phyloP scores from a whole-genome alignment of 1,284 basidiomycete genomes.

The Apiotrichum laibachii region DNA sequence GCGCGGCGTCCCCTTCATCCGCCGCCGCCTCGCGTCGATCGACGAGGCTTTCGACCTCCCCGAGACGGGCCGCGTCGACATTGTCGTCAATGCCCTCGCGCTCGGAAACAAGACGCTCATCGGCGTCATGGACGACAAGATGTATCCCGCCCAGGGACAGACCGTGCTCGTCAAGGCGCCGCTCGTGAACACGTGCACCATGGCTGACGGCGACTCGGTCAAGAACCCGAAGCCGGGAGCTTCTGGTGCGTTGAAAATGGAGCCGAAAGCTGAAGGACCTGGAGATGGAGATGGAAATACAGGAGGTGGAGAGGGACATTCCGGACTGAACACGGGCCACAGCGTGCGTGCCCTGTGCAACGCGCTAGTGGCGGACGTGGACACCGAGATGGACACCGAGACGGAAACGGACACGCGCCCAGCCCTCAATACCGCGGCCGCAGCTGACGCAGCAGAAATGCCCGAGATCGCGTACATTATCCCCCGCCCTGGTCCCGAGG shows the following conservation, averaged over 20 bases:
- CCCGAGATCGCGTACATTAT: conserved; percentile 49
- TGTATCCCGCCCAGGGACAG: conserved; percentile 48
- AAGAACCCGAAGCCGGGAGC: background rate
- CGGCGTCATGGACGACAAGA: conserved; percentile 46
- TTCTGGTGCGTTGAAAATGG: conserved; percentile 6
- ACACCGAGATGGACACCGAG: background rate
- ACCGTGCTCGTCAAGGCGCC: conserved; percentile 46
- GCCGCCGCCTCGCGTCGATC: conserved; percentile 40
- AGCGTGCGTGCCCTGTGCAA: conserved; percentile 1
- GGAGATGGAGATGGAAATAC: background rate
- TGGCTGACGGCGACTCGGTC: conserved; percentile 12
- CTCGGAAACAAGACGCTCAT: conserved; percentile 43
- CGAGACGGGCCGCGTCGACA: conserved; percentile 28
- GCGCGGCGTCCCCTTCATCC: conserved; percentile 42
- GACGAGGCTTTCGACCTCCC: conserved; percentile 46
- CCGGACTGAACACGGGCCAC: background rate
- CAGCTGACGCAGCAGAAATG: background rate
- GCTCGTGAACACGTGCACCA: conserved; percentile 30
- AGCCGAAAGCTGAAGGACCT: background rate
- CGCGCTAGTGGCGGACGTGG: background rate
- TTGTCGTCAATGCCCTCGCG: conserved; percentile 55
- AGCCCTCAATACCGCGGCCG: too few relatives aligned
- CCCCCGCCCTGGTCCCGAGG: conserved; percentile 46
- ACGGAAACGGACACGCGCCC: too few relatives aligned
- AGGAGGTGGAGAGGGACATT: background rate